These are phyloP conservation scores for Artemisia annua DNA, from an alignment of 129 eudicot species.

Conservation along the genomic window DNA sequence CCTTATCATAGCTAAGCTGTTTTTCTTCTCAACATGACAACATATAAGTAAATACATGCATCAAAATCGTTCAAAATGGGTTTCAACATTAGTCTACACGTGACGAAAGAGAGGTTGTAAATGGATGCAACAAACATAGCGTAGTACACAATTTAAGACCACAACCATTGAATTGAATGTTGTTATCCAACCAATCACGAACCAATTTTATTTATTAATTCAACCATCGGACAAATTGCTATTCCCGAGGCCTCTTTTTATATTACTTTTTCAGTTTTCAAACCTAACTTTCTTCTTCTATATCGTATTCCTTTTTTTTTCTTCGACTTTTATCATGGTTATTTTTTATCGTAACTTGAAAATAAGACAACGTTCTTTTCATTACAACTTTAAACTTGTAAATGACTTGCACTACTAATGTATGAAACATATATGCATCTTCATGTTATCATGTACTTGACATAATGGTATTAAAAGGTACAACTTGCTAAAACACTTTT, in stretches of 20 bases:
- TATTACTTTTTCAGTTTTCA: slow-evolving; percentile 16
- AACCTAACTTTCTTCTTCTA: slow-evolving; percentile 8
- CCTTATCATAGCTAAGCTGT: too few species aligned
- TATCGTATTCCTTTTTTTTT: background rate
- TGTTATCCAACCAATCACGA: slow-evolving; percentile 38
- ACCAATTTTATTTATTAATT: slow-evolving; percentile 12
- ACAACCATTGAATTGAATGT: slow-evolving; percentile 27
- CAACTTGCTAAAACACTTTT: too few species aligned
- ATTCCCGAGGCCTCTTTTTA: slow-evolving; percentile 31
- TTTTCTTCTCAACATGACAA: too few species aligned
- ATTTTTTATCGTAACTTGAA: background rate
- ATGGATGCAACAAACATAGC: slow-evolving; percentile 6
- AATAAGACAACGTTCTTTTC: too few species aligned
- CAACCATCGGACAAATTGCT: slow-evolving; percentile 32
- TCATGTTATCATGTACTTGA: too few species aligned
- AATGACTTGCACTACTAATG: too few species aligned
- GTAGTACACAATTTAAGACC: slow-evolving; percentile 26
- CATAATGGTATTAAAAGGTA: too few species aligned
- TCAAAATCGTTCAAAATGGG: too few species aligned
- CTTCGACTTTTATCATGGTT: background rate
- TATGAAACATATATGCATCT: too few species aligned
- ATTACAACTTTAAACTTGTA: too few species aligned
- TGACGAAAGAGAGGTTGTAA: background rate
- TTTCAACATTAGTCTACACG: background rate
- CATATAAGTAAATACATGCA: too few species aligned